Evolutionary conservation across 805 yeast species (phyloP), one percentile per base, ranked within the genome.

Genomic region (Candida arabinofermentans): DNA sequence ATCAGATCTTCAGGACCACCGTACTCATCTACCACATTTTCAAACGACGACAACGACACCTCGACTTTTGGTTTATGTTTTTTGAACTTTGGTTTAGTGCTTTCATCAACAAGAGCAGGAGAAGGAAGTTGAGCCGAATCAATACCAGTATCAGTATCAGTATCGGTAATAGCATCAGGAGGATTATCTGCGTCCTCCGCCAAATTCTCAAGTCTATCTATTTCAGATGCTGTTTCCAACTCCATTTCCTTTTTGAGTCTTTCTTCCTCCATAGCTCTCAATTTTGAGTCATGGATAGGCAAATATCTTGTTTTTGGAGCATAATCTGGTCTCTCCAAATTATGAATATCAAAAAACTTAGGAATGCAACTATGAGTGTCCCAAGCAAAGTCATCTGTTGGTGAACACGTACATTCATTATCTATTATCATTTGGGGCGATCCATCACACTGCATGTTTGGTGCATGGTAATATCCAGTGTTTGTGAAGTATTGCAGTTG

Each of bases 361-460:
- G 73, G 63, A 31, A 77, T 67, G 57, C 81, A 76, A 31, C 79
- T 72, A 47, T 65, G 65, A 4, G 58, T 64, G 47, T 62, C 64
- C 79, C 79, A 76, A 17, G 79, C 70, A 50, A 69, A 71, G 55
- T 76, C 81, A 7, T 67, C 62, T 8, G 60, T 48, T 5, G 74
- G 67, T 42, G 72, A 64, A 60, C 86, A 79, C 23, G 64, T 63
- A 64, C 85, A 79, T 40, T 64, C 66, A 50, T 74, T 72, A 31
- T 65, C 66, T 17, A 59, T 47, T 61, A 81, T 64, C 26, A 69
- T 56, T 26, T 69, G 70, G 32, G 64, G 53, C 39, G 70, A 70
- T 24, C 77, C 69, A n/a, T 83, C 83, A 66, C 85, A 79, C 59
- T 77, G 78, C 41, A 69, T 64, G 64, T 75, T 76, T 2, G 83